Base-by-base conservation (phyloP, 2,329 filamentous ascomycete species). In the Nigrospora sphaerica region DNA sequence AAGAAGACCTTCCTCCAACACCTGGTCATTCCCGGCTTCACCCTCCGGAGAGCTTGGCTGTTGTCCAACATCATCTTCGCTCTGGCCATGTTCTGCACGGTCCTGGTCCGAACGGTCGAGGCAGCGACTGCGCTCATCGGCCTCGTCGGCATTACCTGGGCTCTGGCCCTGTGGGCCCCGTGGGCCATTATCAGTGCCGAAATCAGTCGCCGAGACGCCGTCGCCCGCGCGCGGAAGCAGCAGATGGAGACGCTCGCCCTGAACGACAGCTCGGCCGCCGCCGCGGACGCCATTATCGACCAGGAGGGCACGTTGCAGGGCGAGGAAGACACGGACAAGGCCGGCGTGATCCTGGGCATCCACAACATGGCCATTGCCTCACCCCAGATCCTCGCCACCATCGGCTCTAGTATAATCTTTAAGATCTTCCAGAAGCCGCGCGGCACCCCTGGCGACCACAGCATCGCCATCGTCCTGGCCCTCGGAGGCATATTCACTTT, bases 171-270 rank as follows among this genome's bases (percentile, higher is more conserved):
- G 23, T 97, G 92, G 92, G 92, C 91, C 0, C 92, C 92, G 0
- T 97, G 92, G 70, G 91, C 92, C 35, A 86, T 97, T 56, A 96
- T 97, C 62, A 90, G 88, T 39, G 88, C 88, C 6, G 92, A 97
- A 64, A 91, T 97, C 51, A 87, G 86, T 50, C 86, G 84, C 49
- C 83, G 89, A 6, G 88, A 95, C 60, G 81, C 85, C 36, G 52
- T 67, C 16, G 62, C 72, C 19, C 73, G 75, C 18, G 64, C 69
- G 3, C 62, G 52, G 44, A 59, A 61, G 47, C 61, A 62, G 36
- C 59, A 58, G 56, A 62, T 54, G 56, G 63, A 37, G 57, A 58
- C 37, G 48, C 50, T 50, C 39, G 50, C 37, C 34, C 56, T 43
- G 40, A 51, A 40, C 49, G 54, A 50, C 23, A 17, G 52, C 39